These are phyloP conservation scores for Trifolium repens DNA, from an alignment of 306 rosid genomes.

Conservation along the genomic window DNA sequence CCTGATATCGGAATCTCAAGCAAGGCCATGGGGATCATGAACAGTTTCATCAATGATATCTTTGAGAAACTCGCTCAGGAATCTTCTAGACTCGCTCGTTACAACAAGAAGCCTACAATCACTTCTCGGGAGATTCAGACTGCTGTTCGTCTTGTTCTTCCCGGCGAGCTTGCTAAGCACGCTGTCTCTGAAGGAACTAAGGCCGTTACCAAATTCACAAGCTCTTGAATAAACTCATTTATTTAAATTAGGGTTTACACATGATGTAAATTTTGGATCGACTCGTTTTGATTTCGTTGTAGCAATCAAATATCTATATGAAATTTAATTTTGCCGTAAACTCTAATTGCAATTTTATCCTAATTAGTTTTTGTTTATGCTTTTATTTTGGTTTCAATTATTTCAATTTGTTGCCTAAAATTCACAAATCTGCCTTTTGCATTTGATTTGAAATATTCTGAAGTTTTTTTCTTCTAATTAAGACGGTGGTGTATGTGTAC, in stretches of 20 bases:
- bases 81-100: constrained; percentile 42
- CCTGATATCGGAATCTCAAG: constrained; percentile 60
- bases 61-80: constrained; percentile 56
- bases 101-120: constrained; percentile 55
- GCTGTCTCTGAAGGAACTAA: constrained; percentile 60
- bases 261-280: too few relatives aligned
- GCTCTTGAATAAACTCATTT: constrained; percentile 23
- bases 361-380: too few relatives aligned
- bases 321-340: too few relatives aligned
- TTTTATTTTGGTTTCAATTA: too few relatives aligned
- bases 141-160: constrained; percentile 53
- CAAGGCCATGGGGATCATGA: constrained; percentile 62
- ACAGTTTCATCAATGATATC: constrained; percentile 56
- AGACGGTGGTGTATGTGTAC: too few relatives aligned
- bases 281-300: too few relatives aligned
- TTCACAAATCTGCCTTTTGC: too few relatives aligned
- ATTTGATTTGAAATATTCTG: too few relatives aligned
- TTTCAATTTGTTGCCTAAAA: too few relatives aligned
- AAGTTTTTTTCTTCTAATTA: too few relatives aligned
- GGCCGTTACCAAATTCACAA: constrained; percentile 55
- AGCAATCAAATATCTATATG: too few relatives aligned
- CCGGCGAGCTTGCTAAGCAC: constrained; percentile 56
- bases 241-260: not conserved
- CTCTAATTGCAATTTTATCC: too few relatives aligned
- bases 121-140: constrained; percentile 59